Percentiles rank a stretch among this genome's conserved stretches.
These are phyloP conservation scores for Fistulifera solaris DNA, from an alignment of 108 stramenopile genomes.

Conservation along the genomic window DNA sequence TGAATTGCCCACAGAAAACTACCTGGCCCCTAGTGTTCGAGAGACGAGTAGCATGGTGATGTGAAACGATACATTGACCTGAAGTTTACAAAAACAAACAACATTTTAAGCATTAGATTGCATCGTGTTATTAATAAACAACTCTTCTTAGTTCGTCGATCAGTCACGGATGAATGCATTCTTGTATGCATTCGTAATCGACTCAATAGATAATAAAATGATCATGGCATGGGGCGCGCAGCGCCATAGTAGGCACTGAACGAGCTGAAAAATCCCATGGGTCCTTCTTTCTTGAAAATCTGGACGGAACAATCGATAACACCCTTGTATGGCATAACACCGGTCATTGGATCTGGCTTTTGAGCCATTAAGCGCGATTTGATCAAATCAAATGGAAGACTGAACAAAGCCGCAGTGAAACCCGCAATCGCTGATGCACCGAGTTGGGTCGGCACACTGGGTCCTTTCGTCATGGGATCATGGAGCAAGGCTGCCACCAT, in stretches of 20 bases:
- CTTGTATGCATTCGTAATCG: slow-evolving; percentile 74
- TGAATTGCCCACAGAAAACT: slow-evolving; percentile 66
- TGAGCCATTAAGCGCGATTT: slow-evolving; percentile 94
- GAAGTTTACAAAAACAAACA: not conserved
- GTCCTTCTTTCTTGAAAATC: slow-evolving; percentile 81
- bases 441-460: slow-evolving; percentile 76
- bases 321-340: slow-evolving; percentile 88
- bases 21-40: slow-evolving; percentile 40
- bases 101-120: not conserved
- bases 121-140: not conserved
- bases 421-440: slow-evolving; percentile 73
- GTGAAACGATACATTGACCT: slow-evolving; percentile 2
- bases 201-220: slow-evolving; percentile 92
- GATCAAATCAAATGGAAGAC: slow-evolving; percentile 96
- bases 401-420: slow-evolving; percentile 93
- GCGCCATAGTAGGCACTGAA: slow-evolving; percentile 95
- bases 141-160: not conserved
- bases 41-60: not conserved
- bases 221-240: slow-evolving; percentile 99
- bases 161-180: slow-evolving; percentile 31
- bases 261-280: slow-evolving; percentile 88
- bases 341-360: slow-evolving; percentile 69
- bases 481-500: slow-evolving; percentile 48
- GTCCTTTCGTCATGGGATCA: slow-evolving; percentile 78
- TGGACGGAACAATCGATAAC: slow-evolving; percentile 79